Evolutionary conservation across 805 yeast species (phyloP).

Genomic region (Isabelozyma heimii): DNA sequence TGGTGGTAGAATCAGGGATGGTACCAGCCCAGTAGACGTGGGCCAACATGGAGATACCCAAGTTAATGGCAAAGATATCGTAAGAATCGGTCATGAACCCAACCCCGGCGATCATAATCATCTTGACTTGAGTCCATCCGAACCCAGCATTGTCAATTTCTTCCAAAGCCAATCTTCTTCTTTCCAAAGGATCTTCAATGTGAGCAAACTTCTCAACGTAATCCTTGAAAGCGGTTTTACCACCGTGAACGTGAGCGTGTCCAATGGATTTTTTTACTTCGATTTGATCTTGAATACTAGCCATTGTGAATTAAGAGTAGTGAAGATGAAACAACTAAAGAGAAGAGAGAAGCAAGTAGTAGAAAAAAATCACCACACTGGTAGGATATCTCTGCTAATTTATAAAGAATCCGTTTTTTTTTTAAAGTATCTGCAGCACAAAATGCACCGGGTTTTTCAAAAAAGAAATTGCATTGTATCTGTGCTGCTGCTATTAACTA

Average conservation of each 20-base stretch:
- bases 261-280: not conserved
- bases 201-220: slow-evolving; percentile 77
- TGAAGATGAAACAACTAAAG: not conserved
- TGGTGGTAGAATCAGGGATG: slow-evolving; percentile 69
- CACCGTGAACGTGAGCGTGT: slow-evolving; percentile 44
- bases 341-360: not conserved
- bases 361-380: not conserved
- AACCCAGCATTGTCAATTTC: slow-evolving; percentile 77
- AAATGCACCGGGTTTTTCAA: not conserved
- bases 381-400: not conserved
- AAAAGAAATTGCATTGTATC: not conserved
- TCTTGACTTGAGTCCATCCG: slow-evolving; percentile 81
- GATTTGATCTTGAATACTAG: slow-evolving; percentile 5
- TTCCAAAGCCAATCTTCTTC: slow-evolving; percentile 82
- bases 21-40: slow-evolving; percentile 68
- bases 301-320: slow-evolving; percentile 1
- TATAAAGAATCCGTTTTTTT: not conserved
- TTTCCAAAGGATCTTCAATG: slow-evolving; percentile 79
- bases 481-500: not conserved
- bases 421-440: not conserved
- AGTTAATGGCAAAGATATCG: slow-evolving; percentile 86
- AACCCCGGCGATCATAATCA: slow-evolving; percentile 84
- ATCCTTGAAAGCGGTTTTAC: slow-evolving; percentile 85
- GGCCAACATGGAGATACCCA: slow-evolving; percentile 76
- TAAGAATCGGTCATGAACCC: slow-evolving; percentile 93